Evolutionary conservation across 768 basidiomycete species (phyloP).

Genomic region (Hygrophorus russula): DNA sequence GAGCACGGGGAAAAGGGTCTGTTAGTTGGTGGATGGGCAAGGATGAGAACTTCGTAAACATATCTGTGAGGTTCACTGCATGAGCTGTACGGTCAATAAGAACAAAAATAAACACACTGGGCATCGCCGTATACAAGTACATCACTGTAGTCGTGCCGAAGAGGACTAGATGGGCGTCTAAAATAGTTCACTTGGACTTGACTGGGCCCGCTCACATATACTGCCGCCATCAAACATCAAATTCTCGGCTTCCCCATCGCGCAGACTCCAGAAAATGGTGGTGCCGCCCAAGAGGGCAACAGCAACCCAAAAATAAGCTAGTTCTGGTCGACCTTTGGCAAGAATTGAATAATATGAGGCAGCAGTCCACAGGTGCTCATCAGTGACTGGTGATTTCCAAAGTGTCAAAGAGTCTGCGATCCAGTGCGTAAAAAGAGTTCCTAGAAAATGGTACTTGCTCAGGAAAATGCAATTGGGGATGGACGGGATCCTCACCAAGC

Average conservation of each 20-base stretch:
- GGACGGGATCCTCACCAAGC: conserved; percentile 42
- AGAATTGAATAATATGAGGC: conserved; percentile 76
- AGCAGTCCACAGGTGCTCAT: conserved; percentile 73
- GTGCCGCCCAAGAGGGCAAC: conserved; percentile 48
- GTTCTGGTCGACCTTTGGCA: conserved; percentile 46
- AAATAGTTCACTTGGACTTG: neutral
- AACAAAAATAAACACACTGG: conserved; percentile 42
- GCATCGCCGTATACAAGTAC: conserved; percentile 69
- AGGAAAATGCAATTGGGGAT: neutral
- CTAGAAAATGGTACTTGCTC: conserved; percentile 22
- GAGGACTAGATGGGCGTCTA: conserved; percentile 41
- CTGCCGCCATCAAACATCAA: conserved; percentile 90
- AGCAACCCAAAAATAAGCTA: conserved; percentile 45
- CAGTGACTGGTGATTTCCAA: conserved; percentile 83
- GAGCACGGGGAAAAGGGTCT: conserved; percentile 50
- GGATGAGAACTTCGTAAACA: conserved; percentile 46
- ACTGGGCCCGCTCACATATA: conserved; percentile 45
- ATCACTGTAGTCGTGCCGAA: conserved; percentile 61
- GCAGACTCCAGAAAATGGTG: conserved; percentile 69
- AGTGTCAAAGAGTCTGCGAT: conserved; percentile 86
- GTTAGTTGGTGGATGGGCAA: conserved; percentile 41
- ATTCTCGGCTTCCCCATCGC: conserved; percentile 70
- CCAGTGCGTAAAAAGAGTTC: conserved; percentile 81
- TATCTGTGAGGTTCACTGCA: conserved; percentile 25
- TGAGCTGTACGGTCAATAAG: neutral